Evolutionary conservation across 257 asterid genomes (phyloP), one percentile per base, ranked within the genome.

Genomic region (Gardenia jasminoides): DNA sequence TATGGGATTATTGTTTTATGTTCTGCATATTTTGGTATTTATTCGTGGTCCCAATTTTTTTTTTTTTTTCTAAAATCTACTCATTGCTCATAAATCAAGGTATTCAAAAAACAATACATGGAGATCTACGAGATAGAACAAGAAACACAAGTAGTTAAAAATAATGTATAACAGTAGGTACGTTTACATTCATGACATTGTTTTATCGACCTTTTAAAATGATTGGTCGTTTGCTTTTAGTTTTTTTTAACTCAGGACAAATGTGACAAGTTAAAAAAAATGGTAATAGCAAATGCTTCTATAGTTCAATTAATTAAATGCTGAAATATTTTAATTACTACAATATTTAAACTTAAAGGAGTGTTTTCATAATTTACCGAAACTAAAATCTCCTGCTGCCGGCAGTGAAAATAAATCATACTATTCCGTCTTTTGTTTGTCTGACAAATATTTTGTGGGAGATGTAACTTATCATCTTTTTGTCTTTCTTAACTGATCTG

Each of bases 91-190:
- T 15, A 20, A 54, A 22, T 62, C 52, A 61, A 61, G 67, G 30
- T 10, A 24, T 10, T 10, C 9, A 56, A 56, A 26, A 61, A n/a
- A 11, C 16, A 0, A 20, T 10, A 48, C 67, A 30, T 72, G 47
- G 74, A 72, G 78, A 79, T 79, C 67, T 65, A 72, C 50, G 64
- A 72, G 44, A 46, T 36, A 28, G 61, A 31, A 8, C 67, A 31
- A 46, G 10, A 76, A 41, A 26, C 62, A n/a, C 19, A 43, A 20
- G 72, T 36, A n/a, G 4, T 19, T 1, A n/a, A 43, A 70, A 16
- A 70, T 24, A 20, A 50, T 70, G 75, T 43, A 17, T 59, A 59
- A 24, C 1, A 7, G 1, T 56, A 6, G 16, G 8, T 2, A 24
- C 10, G 22, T 58, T 20, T 20, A 6, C 28, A 1, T 56, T 7